These are phyloP conservation scores for Priceomyces medius DNA, from an alignment of 805 yeast genomes.

Conservation along the genomic window DNA sequence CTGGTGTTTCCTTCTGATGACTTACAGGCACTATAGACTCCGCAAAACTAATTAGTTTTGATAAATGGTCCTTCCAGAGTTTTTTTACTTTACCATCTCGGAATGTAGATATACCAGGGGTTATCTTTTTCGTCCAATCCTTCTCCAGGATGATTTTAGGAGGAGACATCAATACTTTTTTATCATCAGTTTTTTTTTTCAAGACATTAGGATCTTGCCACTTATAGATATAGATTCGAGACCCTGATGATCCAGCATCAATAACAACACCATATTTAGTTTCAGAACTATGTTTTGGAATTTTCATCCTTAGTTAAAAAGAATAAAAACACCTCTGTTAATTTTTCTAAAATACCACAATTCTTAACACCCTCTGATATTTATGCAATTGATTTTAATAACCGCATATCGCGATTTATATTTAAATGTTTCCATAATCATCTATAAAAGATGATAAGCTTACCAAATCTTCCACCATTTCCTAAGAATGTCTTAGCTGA, in stretches of 20 bases:
- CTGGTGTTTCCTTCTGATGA: conserved; percentile 67
- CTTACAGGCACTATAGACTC: conserved; percentile 64
- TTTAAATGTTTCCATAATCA: background rate
- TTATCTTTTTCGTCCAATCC: conserved; percentile 68
- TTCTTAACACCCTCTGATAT: too few species aligned
- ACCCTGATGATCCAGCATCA: conserved; percentile 96
- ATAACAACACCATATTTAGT: conserved; percentile 77
- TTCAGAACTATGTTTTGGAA: conserved; percentile 8
- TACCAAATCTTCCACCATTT: conserved; percentile 35
- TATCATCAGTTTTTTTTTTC: conserved; percentile 22
- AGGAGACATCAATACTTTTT: conserved; percentile 49
- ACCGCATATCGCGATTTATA: background rate
- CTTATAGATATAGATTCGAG: conserved; percentile 77
- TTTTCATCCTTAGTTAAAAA: conserved; percentile 6
- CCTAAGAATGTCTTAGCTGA: conserved; percentile 15
- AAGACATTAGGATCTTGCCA: conserved; percentile 58
- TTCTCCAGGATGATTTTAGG: conserved; percentile 65
- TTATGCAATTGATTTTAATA: too few species aligned
- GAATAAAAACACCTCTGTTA: too few species aligned
- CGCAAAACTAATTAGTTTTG: conserved; percentile 66
- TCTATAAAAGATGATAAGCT: conserved; percentile 25
- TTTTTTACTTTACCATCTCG: conserved; percentile 40
- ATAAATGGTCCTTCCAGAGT: conserved; percentile 73
- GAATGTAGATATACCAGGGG: conserved; percentile 83
- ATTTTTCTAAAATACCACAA: too few species aligned